Evolutionary conservation across 345 rosid genomes (phyloP).

Genomic region (Abelmoschus esculentus): DNA sequence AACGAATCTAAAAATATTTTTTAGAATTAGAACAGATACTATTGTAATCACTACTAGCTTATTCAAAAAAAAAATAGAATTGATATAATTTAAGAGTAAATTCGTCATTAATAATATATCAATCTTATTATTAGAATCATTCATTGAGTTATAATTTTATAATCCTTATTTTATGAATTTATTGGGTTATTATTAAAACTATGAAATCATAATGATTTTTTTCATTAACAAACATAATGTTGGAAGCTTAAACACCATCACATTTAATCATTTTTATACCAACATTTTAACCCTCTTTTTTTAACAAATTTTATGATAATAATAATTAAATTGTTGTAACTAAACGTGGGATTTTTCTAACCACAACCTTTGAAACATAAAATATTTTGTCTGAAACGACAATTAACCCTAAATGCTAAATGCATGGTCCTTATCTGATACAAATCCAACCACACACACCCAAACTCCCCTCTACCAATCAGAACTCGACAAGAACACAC

Average conservation of each 20-base stretch:
- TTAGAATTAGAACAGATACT: too few species aligned
- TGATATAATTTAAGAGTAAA: too few species aligned
- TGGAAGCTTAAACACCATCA: background rate
- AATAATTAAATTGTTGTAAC: background rate
- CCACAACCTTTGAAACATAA: background rate
- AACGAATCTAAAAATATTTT: too few species aligned
- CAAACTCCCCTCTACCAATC: background rate
- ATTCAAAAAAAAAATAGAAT: too few species aligned
- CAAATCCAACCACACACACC: background rate
- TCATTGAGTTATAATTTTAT: too few species aligned
- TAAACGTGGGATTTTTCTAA: background rate
- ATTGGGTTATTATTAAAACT: too few species aligned
- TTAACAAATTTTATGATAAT: background rate
- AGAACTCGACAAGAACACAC: constrained; percentile 15
- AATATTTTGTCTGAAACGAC: background rate
- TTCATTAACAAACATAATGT: background rate
- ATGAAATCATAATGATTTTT: too few species aligned
- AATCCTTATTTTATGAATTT: too few species aligned
- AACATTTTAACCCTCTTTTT: too few species aligned
- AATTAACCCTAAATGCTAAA: background rate
- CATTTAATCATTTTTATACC: background rate
- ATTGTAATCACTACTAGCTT: too few species aligned
- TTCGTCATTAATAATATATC: too few species aligned
- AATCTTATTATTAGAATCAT: too few species aligned
- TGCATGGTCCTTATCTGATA: background rate